phyloP scores from a whole-genome alignment of 345 rosid species.

The Arabis alpina region DNA sequence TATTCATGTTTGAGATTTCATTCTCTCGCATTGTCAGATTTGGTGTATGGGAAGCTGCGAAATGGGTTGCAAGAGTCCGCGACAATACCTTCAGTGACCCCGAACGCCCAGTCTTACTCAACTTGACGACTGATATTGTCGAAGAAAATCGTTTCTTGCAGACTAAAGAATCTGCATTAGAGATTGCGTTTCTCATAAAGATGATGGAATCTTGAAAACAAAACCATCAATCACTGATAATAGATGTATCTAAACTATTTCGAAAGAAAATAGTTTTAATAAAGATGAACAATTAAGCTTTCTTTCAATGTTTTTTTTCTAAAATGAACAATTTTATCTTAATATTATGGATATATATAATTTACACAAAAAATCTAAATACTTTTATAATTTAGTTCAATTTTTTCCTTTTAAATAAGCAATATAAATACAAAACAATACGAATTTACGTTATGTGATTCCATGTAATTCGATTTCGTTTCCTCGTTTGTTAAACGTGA shows the following conservation, averaged over 20 bases:
- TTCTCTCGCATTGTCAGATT: constrained; percentile 52
- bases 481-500: no score
- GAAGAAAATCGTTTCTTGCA: constrained; percentile 86
- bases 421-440: no score
- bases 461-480: no score
- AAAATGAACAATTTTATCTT: no score
- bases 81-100: constrained; percentile 71
- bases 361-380: no score
- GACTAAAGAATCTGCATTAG: constrained; percentile 74
- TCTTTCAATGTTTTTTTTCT: no score
- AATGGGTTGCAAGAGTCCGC: constrained; percentile 88
- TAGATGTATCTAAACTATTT: not conserved
- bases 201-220: constrained; percentile 54
- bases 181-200: constrained; percentile 78
- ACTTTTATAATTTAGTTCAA: no score
- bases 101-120: constrained; percentile 67
- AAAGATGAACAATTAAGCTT: no score
- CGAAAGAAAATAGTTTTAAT: no score
- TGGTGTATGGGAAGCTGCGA: constrained; percentile 96
- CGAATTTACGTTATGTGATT: no score
- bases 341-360: no score
- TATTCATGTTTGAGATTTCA: constrained; percentile 23
- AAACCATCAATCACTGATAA: not conserved
- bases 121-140: constrained; percentile 73
- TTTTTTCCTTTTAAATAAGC: no score